Evolutionary conservation across 1,284 basidiomycete species (phyloP).

Genomic region (Ustilago hordei): DNA sequence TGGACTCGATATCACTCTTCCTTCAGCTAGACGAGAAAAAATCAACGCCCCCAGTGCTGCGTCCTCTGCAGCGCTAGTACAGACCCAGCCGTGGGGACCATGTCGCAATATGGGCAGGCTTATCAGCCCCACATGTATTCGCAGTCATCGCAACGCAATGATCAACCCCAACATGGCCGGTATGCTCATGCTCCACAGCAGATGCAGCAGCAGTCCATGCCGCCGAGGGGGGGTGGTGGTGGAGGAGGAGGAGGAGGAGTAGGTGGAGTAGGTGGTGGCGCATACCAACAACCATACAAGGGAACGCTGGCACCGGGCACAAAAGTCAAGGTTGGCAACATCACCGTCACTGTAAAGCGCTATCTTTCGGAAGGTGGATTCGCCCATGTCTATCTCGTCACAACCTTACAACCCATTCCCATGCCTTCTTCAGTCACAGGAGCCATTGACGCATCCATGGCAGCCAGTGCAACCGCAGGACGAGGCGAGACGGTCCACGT

Average conservation of each 20-base stretch:
- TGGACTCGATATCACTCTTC: not conserved
- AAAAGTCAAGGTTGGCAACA: conserved; percentile 88
- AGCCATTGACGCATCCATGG: conserved; percentile 33
- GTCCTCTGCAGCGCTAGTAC: conserved; percentile 3
- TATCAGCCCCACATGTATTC: conserved; percentile 20
- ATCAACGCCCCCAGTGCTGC: not conserved
- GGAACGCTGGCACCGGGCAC: conserved; percentile 76
- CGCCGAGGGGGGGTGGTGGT: conserved; percentile 1
- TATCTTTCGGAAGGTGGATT: conserved; percentile 98
- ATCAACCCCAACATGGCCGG: conserved; percentile 11
- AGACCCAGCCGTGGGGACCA: conserved; percentile 18
- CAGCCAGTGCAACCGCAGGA: conserved; percentile 37
- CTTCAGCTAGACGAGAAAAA: not conserved
- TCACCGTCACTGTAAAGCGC: conserved; percentile 84
- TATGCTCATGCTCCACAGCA: conserved; percentile 37
- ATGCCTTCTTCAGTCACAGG: conserved; percentile 55
- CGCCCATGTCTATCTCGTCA: conserved; percentile 96
- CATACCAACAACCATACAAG: conserved; percentile 48
- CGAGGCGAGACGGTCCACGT: conserved; percentile 83
- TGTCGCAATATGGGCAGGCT: conserved; percentile 48
- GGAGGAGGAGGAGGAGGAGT: not conserved
- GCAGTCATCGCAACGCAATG: conserved; percentile 16
- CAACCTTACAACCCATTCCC: conserved; percentile 81
- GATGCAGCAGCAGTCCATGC: conserved; percentile 27
- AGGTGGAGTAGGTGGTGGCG: conserved; percentile 7